Evolutionary conservation across 2,329 filamentous ascomycete genomes (phyloP), one percentile per base, ranked within the genome.

Genomic region (Xylariaceae sp.): DNA sequence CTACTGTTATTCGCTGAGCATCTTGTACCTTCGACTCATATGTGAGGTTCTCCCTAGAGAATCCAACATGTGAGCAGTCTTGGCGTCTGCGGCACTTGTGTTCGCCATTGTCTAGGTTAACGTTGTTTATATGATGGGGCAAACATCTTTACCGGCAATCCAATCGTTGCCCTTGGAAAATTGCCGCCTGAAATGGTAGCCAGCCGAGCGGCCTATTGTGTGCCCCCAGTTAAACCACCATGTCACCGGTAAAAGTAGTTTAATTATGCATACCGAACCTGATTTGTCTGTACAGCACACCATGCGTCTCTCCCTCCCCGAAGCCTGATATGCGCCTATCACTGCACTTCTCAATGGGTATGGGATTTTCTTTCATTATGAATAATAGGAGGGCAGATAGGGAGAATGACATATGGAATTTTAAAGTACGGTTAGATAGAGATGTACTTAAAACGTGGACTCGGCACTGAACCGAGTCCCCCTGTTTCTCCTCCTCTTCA

Each of bases 211-310:
- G 52, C 49, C 54, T 62, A 62, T 54, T 44, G 40, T 31, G 49
- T 44, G 46, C 29, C 19, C 17, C 33, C 41, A 51, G 40, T 52
- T 61, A 54, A 55, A 65, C 55, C 26, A 49, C 60, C 58, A 63
- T 67, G 59, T 62, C 53, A 6, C 66, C 62, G 67, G 60, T 51
- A 66, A 68, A 69, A 67, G 60, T 47, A 52, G 7, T 56, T 60
- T 64, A 59, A 61, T 63, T 59, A 61, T 47, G 29, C 6, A 33
- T 41, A 46, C 31, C 28, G 24, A 14, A 44, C 44, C 53, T 65
- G 43, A 67, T 68, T 64, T 51, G 56, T 47, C 57, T 58, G 24
- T 51, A 29, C 36, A 44, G 52, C 34, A 37, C 31, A 60, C 47
- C 33, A 40, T 37, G 47, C 28, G 46, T 34, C 31, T 43, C 48